phyloP scores from a whole-genome alignment of 1,139 yeast species.

The Geotrichum australiense region DNA sequence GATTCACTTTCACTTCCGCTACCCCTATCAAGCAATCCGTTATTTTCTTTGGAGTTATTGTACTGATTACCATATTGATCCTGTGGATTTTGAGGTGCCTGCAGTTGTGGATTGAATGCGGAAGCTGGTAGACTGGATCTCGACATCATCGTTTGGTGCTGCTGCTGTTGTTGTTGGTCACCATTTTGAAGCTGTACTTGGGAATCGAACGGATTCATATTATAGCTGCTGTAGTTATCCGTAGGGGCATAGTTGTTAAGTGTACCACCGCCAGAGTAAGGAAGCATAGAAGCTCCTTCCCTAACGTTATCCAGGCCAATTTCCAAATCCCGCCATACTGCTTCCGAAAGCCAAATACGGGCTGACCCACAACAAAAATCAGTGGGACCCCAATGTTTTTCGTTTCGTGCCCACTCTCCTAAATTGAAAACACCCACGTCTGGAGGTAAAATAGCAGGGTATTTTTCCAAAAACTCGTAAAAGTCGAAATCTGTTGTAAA shows the following conservation, averaged over 20 bases:
- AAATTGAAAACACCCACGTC: constrained; percentile 29
- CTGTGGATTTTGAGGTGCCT: constrained; percentile 3
- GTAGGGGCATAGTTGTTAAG: constrained; percentile 8
- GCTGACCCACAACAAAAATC: constrained; percentile 34
- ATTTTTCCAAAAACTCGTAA: constrained; percentile 35
- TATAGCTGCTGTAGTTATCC: not conserved
- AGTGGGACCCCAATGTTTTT: constrained; percentile 30
- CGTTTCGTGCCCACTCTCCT: constrained; percentile 36
- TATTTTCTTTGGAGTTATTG: constrained; percentile 11
- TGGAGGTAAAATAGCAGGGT: constrained; percentile 33
- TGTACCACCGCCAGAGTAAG: constrained; percentile 7
- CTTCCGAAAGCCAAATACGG: constrained; percentile 36
- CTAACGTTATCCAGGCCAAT: constrained; percentile 26
- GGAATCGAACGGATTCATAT: constrained; percentile 15
- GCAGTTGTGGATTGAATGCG: constrained; percentile 1
- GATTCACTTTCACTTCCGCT: constrained; percentile 21
- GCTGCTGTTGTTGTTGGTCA: too few relatives aligned
- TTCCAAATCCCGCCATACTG: constrained; percentile 36
- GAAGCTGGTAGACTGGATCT: not conserved
- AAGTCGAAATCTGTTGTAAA: constrained; percentile 38
- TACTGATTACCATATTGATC: constrained; percentile 14
- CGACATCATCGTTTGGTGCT: constrained; percentile 1
- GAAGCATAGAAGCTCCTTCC: constrained; percentile 18
- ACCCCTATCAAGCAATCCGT: constrained; percentile 15
- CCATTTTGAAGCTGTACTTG: not conserved